Conservation (phyloP, 169 alveolate species). For the Plasmodium gaboni region DNA sequence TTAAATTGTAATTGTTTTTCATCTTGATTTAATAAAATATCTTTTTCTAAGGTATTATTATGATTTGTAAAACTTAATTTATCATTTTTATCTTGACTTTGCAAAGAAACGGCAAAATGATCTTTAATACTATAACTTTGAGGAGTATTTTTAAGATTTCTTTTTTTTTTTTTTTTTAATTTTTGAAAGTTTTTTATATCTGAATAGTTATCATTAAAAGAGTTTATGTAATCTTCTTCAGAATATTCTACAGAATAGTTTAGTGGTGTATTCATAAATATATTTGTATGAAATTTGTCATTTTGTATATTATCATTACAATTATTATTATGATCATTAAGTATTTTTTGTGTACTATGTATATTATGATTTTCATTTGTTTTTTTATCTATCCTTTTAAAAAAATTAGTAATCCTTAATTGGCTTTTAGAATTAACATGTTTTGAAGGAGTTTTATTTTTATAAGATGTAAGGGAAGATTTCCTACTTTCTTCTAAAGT, state of each 20-base stretch:
- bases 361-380: constrained; percentile 1
- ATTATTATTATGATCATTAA: not conserved
- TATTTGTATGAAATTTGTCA: not conserved
- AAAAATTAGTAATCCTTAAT: constrained; percentile 43
- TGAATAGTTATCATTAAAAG: not conserved
- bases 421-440: constrained; percentile 14
- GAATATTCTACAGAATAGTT: constrained; percentile 6
- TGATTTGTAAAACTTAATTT: constrained; percentile 10
- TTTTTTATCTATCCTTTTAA: constrained; percentile 27
- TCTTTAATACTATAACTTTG: not conserved
- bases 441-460: constrained; percentile 5
- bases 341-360: not conserved
- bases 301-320: constrained; percentile 3
- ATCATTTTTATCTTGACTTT: constrained; percentile 13
- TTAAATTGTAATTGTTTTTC: not conserved
- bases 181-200: constrained; percentile 9
- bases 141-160: not conserved
- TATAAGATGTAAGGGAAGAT: constrained; percentile 11
- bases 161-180: not conserved
- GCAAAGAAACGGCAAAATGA: not conserved
- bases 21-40: not conserved
- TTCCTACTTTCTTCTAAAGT: not conserved
- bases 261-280: not conserved
- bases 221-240: not conserved
- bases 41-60: constrained; percentile 1